Base-by-base conservation (phyloP, 139 green algal genomes). In the Haematococcus lacustris region DNA sequence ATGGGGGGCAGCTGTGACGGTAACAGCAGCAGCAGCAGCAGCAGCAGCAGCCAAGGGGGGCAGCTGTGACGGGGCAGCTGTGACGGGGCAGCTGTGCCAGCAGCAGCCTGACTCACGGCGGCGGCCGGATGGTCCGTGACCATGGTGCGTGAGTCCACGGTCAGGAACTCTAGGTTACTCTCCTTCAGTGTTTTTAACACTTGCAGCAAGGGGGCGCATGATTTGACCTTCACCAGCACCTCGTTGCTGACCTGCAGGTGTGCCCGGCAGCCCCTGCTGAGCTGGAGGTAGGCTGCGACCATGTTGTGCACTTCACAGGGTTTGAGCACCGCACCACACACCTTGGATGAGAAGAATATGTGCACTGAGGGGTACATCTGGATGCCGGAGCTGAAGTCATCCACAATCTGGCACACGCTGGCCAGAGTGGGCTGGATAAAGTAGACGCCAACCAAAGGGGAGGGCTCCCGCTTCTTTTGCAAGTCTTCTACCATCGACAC, bases 291-390 rank as follows among this genome's bases (percentile, higher is more conserved):
- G 57, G n/a, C n/a, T n/a, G n/a, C n/a, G n/a, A 57, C 47, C 13
- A 9, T 57, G 47, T 28, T 9, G 17, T 57, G 47, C 47, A 57
- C 13, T 9, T 57, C 47, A 17, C 47, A 28, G 47, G 9, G 47
- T 57, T 28, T 57, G 47, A 57, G 47, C 9, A 57, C 47, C 47
- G 9, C 47, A n/a, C n/a, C n/a, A n/a, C n/a, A n/a, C n/a, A 78
- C 51, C 70, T 83, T 78, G 70, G 66, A 73, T 1, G 88, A 91
- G 79, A 98, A 97, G 81, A 97, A 98, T 7, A 98, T 78, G 78
- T 97, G 87, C 35, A 83, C 93, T 1, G 73, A 78, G 53, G 82
- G 80, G 78, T 96, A 96, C 30, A 83, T 74, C 5, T 78, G 71
- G 53, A 51, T 51, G 26, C 13, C 61, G 57, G 7, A 59, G 5